Base-by-base conservation (phyloP, 108 stramenopile species). In the Hondaea fermentalgiana region DNA sequence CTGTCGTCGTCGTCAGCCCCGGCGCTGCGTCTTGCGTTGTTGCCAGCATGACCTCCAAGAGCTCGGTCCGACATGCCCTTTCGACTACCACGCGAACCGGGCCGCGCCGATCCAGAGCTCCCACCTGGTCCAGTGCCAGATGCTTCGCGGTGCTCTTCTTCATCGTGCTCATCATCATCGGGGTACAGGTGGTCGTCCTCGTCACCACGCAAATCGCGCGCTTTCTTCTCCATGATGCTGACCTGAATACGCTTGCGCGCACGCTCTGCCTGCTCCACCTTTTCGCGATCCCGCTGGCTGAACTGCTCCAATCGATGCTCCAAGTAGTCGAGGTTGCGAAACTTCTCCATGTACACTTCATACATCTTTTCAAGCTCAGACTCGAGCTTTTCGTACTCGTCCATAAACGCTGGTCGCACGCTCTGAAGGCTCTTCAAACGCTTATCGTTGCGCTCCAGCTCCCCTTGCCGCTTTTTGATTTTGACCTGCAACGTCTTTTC, bases 321-420 rank as follows among this genome's bases (percentile, higher is more conserved):
- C 29, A 97, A 87, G 88, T 95, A 96, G 71, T 96, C 95, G 72
- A 89, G 55, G 60, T 90, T 90, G 87, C 87, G 89, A 44, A 53
- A 90, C 29, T 58, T 53, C 60, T 91, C 90, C 58, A 95, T 64
- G 87, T 94, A 95, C 21, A 90, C 91, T 60, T 96, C 96, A 87
- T 97, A 96, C 89, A 96, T 94, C 51, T 93, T 89, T 88, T 95
- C 92, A 72, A 96, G 92, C 87, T 97, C 96, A 8, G 91, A 69
- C 90, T 96, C 96, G 49, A 97, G 91, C 87, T 94, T 91, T 88
- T 97, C 96, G 60, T 96, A 95, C 92, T 97, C 96, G 88, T 96
- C 96, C 93, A 94, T 95, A 72, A 95, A 96, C 4, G 95, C 90
- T 42, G 96, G 95, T 17, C 95, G 90, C 57, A 95, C 94, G 58